Evolutionary conservation across 2,329 filamentous ascomycete genomes (phyloP), one percentile per base, ranked within the genome.

Genomic region (Chalara sp.): DNA sequence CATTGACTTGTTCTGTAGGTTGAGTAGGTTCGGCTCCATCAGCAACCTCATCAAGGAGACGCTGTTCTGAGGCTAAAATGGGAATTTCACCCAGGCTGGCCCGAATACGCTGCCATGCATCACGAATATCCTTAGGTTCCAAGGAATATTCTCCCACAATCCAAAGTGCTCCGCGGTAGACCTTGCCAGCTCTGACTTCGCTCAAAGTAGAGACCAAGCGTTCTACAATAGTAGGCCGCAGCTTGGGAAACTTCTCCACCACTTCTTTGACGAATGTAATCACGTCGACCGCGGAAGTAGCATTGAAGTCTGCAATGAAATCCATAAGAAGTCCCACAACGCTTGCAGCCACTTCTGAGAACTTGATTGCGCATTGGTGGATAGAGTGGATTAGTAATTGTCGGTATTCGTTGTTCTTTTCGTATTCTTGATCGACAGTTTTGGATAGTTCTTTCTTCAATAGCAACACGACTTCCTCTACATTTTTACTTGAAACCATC

Each of bases 261-360:
- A 99, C 93, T 68, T 99, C 93, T 72, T 99, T 99, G 57, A 99
- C 91, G 65, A 99, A 99, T 50, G 89, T 91, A 65, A 99, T 97
- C 49, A 99, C 92, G 69, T 99, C 93, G 32, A 99, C 89, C 1
- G 93, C 93, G 1, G 92, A 96, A 43, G 88, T 87, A 65, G 95
- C 96, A 75, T 95, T 97, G 68, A 97, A 96, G 68, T 99, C 93
- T 47, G 88, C 89, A 64, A 99, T 96, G 67, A 97, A 97, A 70
- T 99, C 93, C 93, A 99, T 99, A 49, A 99, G 79, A 43, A 96
- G 80, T 58, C 93, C 93, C 49, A 99, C 93, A 12, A 99, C 93
- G 65, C 89, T 97, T 44, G 92, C 88, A 30, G 93, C 93, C 56
- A 99, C 92, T 70, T 99, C 92, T 8, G 93, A 97, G 74, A 97